These are phyloP conservation scores for Aspergillus aculeatus DNA, from an alignment of 2,329 filamentous ascomycete genomes.

Conservation along the genomic window DNA sequence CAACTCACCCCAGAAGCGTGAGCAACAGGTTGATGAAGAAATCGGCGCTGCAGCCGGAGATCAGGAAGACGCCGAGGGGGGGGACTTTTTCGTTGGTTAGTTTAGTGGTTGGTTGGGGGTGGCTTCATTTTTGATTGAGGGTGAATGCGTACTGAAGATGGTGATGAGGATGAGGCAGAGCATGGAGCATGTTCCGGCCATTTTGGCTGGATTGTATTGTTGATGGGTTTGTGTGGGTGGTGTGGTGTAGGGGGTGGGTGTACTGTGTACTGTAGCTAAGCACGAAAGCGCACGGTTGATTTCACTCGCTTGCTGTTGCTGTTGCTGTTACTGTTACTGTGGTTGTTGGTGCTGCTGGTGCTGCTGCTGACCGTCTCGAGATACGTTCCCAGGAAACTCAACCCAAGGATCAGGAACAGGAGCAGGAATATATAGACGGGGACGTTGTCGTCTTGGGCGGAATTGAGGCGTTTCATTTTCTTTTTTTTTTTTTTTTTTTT, in stretches of 20 bases:
- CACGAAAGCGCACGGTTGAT: background rate
- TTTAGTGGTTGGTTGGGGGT: background rate
- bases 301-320: slow-evolving; percentile 14
- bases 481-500: slow-evolving; percentile 5
- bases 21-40: slow-evolving; percentile 66
- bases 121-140: too few species aligned
- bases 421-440: slow-evolving; percentile 30
- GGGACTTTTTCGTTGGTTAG: slow-evolving; percentile 52
- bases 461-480: slow-evolving; percentile 26
- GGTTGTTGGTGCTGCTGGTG: slow-evolving; percentile 5
- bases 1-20: slow-evolving; percentile 60
- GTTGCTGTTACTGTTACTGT: slow-evolving; percentile 3
- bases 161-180: slow-evolving; percentile 49
- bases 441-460: slow-evolving; percentile 25
- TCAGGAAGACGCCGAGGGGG: slow-evolving; percentile 62
- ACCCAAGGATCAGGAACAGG: slow-evolving; percentile 25
- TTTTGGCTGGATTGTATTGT: slow-evolving; percentile 15
- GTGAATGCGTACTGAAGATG: slow-evolving; percentile 47
- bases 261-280: background rate
- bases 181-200: slow-evolving; percentile 38
- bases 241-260: background rate
- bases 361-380: slow-evolving; percentile 3
- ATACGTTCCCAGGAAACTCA: slow-evolving; percentile 27
- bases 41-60: slow-evolving; percentile 65
- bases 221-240: background rate